Base-by-base conservation (phyloP, 75 land plant genomes). In the Cunninghamia lanceolata region DNA sequence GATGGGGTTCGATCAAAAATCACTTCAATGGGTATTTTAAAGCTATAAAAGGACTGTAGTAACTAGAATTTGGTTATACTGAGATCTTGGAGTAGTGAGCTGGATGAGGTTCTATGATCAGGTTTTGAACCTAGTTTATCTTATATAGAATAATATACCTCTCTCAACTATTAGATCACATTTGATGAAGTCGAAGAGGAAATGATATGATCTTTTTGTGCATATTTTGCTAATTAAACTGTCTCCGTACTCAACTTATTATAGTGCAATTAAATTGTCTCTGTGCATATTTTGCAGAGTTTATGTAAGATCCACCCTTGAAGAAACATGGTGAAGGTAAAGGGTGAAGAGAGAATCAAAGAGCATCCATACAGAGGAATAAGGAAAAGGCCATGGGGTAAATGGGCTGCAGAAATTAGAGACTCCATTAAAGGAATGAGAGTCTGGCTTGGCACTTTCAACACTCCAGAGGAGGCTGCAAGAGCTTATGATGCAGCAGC, bases 381-480 rank as follows among this genome's bases (percentile, higher is more conserved):
- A 9, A 53, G 91, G 53, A 84, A 85, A 50, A 85, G 91, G 16
- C 86, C 86, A 25, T 90, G 91, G 90, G 91, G 91, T 42, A 85
- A 85, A 13, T 88, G 88, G 85, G 91, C 86, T 17, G 89, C 91
- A 43, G 91, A 90, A 46, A 90, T 88, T 35, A 80, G 91, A 17
- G 84, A 85, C 19, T 90, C 90, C 16, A 89, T 73, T 32, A 47
- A 34, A 25, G 90, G 91, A n/a, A 85, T 83, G 70, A 86, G 88
- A 11, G 88, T 89, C 40, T 90, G 91, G 91, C 79, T 90, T 78
- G 91, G 91, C 25, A 90, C 91, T 40, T 90, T 89, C 87, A 90
- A 90, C 85, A 88, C 86, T 54, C 87, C 90, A 59, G 91, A 90
- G 54, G 91, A 90, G 45, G 91, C 91, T 25, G 91, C 91, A 15